phyloP scores from a whole-genome alignment of 495 filamentous ascomycete species.

The Neurospora tetraspora region DNA sequence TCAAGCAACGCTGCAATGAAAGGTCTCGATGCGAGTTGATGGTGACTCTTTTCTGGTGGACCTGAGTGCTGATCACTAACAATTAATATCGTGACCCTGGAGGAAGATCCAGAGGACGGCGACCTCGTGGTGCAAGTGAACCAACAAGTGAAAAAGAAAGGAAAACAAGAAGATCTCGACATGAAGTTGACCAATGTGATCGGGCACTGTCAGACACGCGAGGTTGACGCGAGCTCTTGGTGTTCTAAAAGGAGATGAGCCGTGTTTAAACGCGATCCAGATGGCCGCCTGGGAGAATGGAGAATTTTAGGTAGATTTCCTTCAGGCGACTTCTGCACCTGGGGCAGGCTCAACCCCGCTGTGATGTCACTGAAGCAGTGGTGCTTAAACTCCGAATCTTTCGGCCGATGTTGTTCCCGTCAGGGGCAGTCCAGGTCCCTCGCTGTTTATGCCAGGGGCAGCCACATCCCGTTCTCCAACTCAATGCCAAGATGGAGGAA shows the following conservation, averaged over 20 bases:
- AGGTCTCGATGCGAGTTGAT: neutral
- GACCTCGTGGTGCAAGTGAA: neutral
- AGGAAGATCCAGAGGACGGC: neutral
- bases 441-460: neutral
- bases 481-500: too few relatives aligned
- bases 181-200: neutral
- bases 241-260: neutral
- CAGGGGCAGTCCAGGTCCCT: neutral
- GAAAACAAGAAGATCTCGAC: neutral
- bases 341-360: neutral
- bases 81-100: neutral
- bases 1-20: too few relatives aligned
- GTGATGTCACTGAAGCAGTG: neutral
- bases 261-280: neutral
- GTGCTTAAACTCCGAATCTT: neutral
- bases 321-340: neutral
- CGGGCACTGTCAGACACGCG: neutral
- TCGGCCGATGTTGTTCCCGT: neutral
- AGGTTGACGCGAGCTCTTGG: neutral
- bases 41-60: neutral
- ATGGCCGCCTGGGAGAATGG: neutral
- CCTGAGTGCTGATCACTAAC: neutral
- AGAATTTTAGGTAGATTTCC: neutral
- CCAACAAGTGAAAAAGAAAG: neutral
- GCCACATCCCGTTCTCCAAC: neutral